Conservation (phyloP, 306 rosid genomes). For the Trifolium pratense region DNA sequence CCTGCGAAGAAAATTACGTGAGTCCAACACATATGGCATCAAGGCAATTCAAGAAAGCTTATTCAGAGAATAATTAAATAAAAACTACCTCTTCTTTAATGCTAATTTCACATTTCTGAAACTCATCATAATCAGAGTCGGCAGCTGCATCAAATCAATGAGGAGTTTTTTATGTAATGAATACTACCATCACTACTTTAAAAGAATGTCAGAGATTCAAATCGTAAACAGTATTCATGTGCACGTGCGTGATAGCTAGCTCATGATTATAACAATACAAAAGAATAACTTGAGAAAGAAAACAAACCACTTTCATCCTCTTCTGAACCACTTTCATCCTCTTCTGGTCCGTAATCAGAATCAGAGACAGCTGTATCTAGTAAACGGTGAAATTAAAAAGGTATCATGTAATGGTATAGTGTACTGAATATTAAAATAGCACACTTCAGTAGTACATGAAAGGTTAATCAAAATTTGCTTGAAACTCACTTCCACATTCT, state of each 20-base stretch:
- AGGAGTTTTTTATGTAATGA: no score
- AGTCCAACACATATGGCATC: constrained; percentile 28
- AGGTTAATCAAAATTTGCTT: constrained; percentile 32
- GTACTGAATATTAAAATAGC: constrained; percentile 19
- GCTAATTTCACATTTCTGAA: constrained; percentile 81
- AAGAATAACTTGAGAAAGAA: constrained; percentile 17
- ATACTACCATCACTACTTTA: no score
- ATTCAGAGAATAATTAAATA: neutral
- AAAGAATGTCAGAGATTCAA: constrained; percentile 10
- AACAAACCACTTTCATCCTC: constrained; percentile 41
- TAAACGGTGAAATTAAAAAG: constrained; percentile 6
- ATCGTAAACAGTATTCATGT: neutral
- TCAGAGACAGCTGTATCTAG: constrained; percentile 41
- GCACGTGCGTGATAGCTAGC: neutral
- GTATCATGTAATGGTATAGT: neutral
- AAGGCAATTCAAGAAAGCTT: constrained; percentile 23
- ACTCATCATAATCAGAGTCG: constrained; percentile 81
- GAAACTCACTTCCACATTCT: constrained; percentile 53
- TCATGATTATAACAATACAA: neutral
- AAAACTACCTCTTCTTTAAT: constrained; percentile 61
- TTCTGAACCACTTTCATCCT: constrained; percentile 41
- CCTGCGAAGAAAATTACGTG: constrained; percentile 55
- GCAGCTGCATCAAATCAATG: constrained; percentile 66
- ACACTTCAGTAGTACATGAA: constrained; percentile 10
- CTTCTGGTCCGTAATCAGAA: constrained; percentile 44